A percentile compares a stretch with the other conserved stretches of the same genome.
These are phyloP conservation scores for Candida insectorum DNA, from an alignment of 805 yeast genomes.

Conservation along the genomic window DNA sequence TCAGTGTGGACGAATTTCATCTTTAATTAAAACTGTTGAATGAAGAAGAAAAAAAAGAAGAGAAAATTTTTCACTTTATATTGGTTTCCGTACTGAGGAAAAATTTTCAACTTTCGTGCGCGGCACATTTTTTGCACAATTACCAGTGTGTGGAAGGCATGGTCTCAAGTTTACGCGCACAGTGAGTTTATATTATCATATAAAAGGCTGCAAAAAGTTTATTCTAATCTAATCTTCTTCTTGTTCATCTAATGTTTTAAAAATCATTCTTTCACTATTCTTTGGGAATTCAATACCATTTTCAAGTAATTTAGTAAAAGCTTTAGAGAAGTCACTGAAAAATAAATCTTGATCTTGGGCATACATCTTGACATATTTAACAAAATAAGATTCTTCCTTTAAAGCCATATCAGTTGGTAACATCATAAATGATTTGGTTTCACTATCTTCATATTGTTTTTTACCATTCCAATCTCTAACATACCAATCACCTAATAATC, in stretches of 20 bases:
- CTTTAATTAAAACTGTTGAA: conserved; percentile 7
- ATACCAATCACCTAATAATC: conserved; percentile 54
- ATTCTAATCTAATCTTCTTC: conserved; percentile 16
- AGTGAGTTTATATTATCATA: not conserved
- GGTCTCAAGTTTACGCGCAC: not conserved
- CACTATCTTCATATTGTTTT: conserved; percentile 40
- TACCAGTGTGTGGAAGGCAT: not conserved
- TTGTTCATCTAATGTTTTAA: conserved; percentile 73
- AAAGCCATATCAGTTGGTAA: conserved; percentile 56
- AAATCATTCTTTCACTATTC: conserved; percentile 40
- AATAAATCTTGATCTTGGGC: conserved; percentile 49
- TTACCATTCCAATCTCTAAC: conserved; percentile 39
- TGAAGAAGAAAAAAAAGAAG: conserved; percentile 2
- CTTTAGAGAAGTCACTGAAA: conserved; percentile 47
- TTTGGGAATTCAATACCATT: conserved; percentile 48
- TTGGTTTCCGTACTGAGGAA: not conserved
- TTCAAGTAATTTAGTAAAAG: conserved; percentile 46
- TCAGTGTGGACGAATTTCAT: conserved; percentile 88
- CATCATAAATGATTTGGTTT: conserved; percentile 47
- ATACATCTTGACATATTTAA: conserved; percentile 44
- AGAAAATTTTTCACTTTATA: conserved; percentile 9
- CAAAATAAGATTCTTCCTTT: conserved; percentile 43
- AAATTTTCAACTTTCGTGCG: conserved; percentile 3
- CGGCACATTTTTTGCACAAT: not conserved
- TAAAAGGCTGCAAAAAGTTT: not conserved